Percentiles rank a stretch among this genome's conserved stretches.
Conservation (phyloP, 177 flowering plant genomes). For the Viscum album region DNA sequence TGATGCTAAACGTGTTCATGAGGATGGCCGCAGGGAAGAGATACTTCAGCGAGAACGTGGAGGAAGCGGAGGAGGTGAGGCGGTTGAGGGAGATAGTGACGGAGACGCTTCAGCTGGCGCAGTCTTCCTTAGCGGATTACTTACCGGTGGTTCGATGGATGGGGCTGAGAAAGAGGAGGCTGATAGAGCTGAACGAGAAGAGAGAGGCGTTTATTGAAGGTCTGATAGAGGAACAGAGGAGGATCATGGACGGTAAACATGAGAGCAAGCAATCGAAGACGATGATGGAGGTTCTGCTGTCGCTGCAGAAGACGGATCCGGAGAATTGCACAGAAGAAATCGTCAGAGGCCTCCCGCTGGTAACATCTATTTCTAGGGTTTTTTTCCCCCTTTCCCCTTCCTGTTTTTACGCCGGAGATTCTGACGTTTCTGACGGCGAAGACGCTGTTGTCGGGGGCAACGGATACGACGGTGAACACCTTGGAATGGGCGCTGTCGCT, state of each 20-base stretch:
- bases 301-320: conserved; percentile 22
- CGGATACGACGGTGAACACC: too few species aligned
- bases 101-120: background rate
- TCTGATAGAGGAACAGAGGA: background rate
- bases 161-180: background rate
- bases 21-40: background rate
- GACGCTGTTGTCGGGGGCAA: too few species aligned
- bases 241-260: background rate
- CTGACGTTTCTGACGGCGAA: too few species aligned
- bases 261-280: background rate
- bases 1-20: background rate
- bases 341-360: conserved; percentile 20
- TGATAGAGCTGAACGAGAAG: background rate
- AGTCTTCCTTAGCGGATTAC: background rate
- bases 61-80: background rate
- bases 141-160: background rate
- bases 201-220: background rate
- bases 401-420: too few species aligned
- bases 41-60: background rate
- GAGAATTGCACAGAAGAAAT: conserved; percentile 21
- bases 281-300: conserved; percentile 12
- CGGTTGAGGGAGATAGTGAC: background rate
- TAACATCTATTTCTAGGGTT: too few species aligned
- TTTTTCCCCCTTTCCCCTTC: too few species aligned
- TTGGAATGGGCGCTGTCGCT: too few species aligned